Base-by-base conservation (phyloP, 2,329 filamentous ascomycete genomes). In the Emericellopsis atlantica region DNA sequence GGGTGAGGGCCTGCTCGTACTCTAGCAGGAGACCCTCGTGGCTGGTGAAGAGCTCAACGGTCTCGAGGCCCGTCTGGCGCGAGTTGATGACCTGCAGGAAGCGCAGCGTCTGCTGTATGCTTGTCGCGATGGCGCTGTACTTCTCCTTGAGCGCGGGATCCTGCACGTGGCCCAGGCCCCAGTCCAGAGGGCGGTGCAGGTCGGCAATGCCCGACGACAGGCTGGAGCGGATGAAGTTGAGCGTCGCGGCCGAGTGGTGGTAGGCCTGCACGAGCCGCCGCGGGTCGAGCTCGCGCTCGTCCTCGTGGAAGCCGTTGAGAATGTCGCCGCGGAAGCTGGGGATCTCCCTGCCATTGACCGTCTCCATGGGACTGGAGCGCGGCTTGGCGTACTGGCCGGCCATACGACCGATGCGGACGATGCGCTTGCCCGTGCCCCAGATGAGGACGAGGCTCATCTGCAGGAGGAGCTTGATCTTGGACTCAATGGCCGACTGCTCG, bases 361-460 rank as follows among this genome's bases (percentile, higher is more conserved):
- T 73, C 65, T 98, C 92, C 32, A 79, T 89, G 0, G 90, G 84
- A 51, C 82, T 94, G 4, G 87, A 95, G 43, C 92, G 72, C 3
- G 90, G 92, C 65, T 98, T 98, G 24, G 92, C 92, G 55, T 95
- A 98, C 69, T 98, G 92, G 4, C 92, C 92, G 11, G 92, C 92
- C 79, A 96, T 95, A 45, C 92, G 79, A 14, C 87, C 92, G 54
- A 98, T 94, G 50, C 92, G 79, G 37, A 98, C 87, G 4, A 98
- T 88, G 6, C 85, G 84, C 64, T 79, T 79, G 62, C 74, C 70
- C 44, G 72, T 72, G 50, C 86, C 92, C 82, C 89, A 95, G 58
- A 96, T 89, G 45, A 98, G 71, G 1, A 98, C 86, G 51, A 98
- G 67, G 49, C 86, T 94, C 90, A 98, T 96, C 65, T 98, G 92